Conservation (phyloP, 805 yeast species). For the Candida schatavii region DNA sequence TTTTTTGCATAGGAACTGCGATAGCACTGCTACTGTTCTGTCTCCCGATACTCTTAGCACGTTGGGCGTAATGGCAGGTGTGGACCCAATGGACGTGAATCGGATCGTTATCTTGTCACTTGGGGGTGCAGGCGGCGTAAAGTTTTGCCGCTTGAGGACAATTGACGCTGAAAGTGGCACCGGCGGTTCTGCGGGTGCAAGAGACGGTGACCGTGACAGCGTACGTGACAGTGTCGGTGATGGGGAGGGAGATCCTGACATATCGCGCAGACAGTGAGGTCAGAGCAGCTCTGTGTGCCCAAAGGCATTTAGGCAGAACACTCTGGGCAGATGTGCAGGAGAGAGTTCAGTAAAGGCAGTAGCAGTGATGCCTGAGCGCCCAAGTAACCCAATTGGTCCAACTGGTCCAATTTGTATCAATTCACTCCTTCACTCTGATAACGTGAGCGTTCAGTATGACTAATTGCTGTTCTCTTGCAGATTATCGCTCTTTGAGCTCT, state of each 20-base stretch:
- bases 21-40: constrained; percentile 46
- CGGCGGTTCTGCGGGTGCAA: background rate
- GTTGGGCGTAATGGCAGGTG: constrained; percentile 47
- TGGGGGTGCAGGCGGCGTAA: background rate
- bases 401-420: too few relatives aligned
- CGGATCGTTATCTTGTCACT: constrained; percentile 43
- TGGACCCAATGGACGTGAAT: constrained; percentile 60
- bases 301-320: too few relatives aligned
- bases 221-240: background rate
- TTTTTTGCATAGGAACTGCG: constrained; percentile 43
- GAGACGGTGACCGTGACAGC: background rate
- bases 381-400: too few relatives aligned
- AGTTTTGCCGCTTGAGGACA: background rate
- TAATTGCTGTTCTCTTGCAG: too few relatives aligned
- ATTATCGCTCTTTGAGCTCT: too few relatives aligned
- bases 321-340: too few relatives aligned
- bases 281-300: too few relatives aligned
- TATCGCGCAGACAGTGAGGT: too few relatives aligned
- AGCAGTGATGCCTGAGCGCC: too few relatives aligned
- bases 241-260: background rate
- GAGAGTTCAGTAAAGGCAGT: too few relatives aligned
- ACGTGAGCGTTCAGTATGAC: too few relatives aligned
- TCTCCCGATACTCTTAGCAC: constrained; percentile 47
- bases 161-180: constrained; percentile 1
- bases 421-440: too few relatives aligned